phyloP scores from a whole-genome alignment of 2,329 filamentous ascomycete species.

The Pezicula radicicola region DNA sequence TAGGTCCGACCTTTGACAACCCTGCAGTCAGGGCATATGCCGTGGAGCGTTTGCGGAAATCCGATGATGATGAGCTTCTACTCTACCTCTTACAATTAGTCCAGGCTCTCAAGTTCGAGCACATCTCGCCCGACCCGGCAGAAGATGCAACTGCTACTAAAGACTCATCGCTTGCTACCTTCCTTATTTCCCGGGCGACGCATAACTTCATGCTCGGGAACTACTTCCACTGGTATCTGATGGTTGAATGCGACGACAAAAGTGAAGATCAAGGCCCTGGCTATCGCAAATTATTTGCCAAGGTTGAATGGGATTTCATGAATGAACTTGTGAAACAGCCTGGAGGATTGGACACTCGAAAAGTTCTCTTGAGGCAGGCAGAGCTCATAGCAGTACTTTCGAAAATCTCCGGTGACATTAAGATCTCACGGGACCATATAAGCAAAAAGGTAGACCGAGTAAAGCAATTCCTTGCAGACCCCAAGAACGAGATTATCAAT shows the following conservation, averaged over 20 bases:
- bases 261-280: conserved; percentile 72
- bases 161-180: conserved; percentile 83
- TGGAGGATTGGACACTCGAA: conserved; percentile 70
- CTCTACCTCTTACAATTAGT: conserved; percentile 92
- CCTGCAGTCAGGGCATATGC: conserved; percentile 86
- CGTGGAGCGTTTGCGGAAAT: conserved; percentile 85
- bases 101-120: conserved; percentile 92
- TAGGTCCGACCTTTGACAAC: conserved; percentile 91
- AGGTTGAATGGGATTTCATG: conserved; percentile 97
- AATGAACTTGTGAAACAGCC: conserved; percentile 71
- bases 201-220: conserved; percentile 90
- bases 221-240: conserved; percentile 97
- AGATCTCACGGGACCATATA: conserved; percentile 69
- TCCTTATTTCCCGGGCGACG: conserved; percentile 83
- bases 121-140: conserved; percentile 61
- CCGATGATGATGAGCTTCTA: conserved; percentile 87
- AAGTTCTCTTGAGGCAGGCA: conserved; percentile 78
- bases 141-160: conserved; percentile 57
- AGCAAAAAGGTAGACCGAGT: conserved; percentile 78
- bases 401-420: conserved; percentile 86
- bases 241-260: conserved; percentile 84
- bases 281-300: conserved; percentile 83
- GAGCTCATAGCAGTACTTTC: conserved; percentile 85
- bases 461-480: conserved; percentile 80
- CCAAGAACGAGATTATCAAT: conserved; percentile 80